Base-by-base conservation (phyloP, 345 rosid species). In the Citropsis articulata region DNA sequence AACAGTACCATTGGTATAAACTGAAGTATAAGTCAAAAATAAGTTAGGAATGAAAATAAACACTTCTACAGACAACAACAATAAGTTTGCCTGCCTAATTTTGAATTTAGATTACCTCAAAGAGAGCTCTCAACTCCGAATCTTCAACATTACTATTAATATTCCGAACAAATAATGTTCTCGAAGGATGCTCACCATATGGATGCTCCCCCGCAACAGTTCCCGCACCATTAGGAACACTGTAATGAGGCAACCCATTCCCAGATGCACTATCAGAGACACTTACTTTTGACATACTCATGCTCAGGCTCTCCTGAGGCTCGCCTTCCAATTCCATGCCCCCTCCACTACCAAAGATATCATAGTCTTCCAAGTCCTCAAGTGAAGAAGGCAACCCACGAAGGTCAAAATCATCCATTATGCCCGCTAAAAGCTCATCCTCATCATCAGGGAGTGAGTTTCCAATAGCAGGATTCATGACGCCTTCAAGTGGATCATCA, bases 191-290 rank as follows among this genome's bases (percentile, higher is more conserved):
- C 84, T 90, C 97, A 2, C 94, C 97, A 72, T 84, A 88, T 2
- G 97, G 97, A 83, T 92, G 94, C 59, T 92, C 97, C 22, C 94
- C 93, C 78, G 89, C 89, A n/a, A 92, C 75, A 33, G 91, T 78
- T 79, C 93, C 94, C 69, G 53, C 86, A 73, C 90, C 89, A 80
- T 88, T 92, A 65, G 88, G 62, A 80, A 90, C 81, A 71, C 79
- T 62, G 65, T 80, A 89, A 5, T 78, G 93, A 25, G 86, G 79
- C 64, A 84, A 36, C 14, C 88, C 87, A 35, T 86, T 89, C 69
- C 85, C 97, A 78, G 68, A 21, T 22, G 77, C 66, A 55, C 88
- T 81, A 71, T 92, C 97, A 69, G 92, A 56, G 38, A 89, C 67
- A 69, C 84, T 84, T 24, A 83, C 33, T 76, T 87, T 90, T 56